Evolutionary conservation across 1,284 basidiomycete species (phyloP), one percentile per base, ranked within the genome.

Genomic region (Microbotryum lychnidis-dioicae): DNA sequence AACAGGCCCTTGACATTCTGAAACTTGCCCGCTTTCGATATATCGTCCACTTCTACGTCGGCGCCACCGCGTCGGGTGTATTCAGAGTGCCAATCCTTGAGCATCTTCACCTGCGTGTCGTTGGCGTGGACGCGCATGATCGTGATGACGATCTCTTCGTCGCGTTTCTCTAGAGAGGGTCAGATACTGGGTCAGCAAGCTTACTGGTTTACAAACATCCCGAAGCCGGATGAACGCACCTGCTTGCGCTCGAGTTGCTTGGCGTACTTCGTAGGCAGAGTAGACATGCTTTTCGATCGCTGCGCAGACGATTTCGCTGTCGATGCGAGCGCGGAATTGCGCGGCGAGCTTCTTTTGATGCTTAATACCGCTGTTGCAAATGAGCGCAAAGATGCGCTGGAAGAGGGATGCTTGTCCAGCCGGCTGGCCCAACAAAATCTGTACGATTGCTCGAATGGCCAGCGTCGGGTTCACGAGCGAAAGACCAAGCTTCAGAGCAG

Each of bases 401-500:
- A 69, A 67, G 31, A 69, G 61, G 4, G 65, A 67, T 7, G 54
- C 53, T 45, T 64, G 63, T 2, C 67, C 67, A 4, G 46, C 51
- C 0, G 67, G 67, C 45, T 69, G 67, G 6, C 65, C 67, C 29
- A 67, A 63, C 16, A 69, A 21, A n/a, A 69, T 58, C 10, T 62
- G 58, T 6, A 69, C 67, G 44, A 69, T 56, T 1, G 65, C 62
- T 2, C 56, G 47, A 27, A 69, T 67, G 14, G 67, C 67, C 63
- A 69, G 54, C 0, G 65, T 69, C 4, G 67, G 67, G 50, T 69
- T 69, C 45, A 69, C 63, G 21, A 69, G 47, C 3, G 33, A 57
- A 16, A 69, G 48, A 2, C 67, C 67, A 16, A 65, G 48, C 56
- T 67, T 67, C 29, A 69, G 44, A 10, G 65, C 51, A 1, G 49